These are phyloP conservation scores for Botrytis deweyae DNA, from an alignment of 2,329 filamentous ascomycete species.

Conservation along the genomic window DNA sequence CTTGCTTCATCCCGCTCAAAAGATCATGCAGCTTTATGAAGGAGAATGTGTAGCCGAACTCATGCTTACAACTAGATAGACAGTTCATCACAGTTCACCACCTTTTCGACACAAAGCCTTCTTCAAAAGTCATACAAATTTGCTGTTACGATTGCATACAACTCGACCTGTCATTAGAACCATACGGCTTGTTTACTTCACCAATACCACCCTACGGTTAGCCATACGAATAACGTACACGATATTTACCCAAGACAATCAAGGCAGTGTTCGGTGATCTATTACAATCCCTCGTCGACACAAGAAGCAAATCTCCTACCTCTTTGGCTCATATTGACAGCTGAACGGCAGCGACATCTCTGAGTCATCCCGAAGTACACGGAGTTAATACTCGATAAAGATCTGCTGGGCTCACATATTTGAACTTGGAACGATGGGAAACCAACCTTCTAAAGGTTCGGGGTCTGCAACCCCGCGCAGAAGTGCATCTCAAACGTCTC, in stretches of 20 bases:
- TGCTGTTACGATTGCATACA: background rate
- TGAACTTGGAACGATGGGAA: slow-evolving; percentile 59
- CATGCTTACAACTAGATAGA: background rate
- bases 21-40: background rate
- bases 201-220: background rate
- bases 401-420: background rate
- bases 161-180: background rate
- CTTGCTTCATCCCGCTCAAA: slow-evolving; percentile 2
- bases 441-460: slow-evolving; percentile 59
- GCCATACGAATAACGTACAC: background rate
- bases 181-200: background rate
- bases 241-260: background rate
- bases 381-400: background rate
- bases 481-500: slow-evolving; percentile 36
- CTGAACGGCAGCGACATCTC: background rate
- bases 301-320: background rate
- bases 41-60: background rate
- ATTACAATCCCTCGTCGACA: background rate
- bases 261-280: background rate
- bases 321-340: background rate
- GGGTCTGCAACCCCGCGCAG: slow-evolving; percentile 35
- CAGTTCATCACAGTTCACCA: background rate
- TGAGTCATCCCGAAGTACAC: background rate
- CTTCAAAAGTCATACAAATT: background rate
- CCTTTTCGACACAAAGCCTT: background rate